Conservation (phyloP, 768 basidiomycete genomes). For the Tylopilus plumbeoviolaceoides region DNA sequence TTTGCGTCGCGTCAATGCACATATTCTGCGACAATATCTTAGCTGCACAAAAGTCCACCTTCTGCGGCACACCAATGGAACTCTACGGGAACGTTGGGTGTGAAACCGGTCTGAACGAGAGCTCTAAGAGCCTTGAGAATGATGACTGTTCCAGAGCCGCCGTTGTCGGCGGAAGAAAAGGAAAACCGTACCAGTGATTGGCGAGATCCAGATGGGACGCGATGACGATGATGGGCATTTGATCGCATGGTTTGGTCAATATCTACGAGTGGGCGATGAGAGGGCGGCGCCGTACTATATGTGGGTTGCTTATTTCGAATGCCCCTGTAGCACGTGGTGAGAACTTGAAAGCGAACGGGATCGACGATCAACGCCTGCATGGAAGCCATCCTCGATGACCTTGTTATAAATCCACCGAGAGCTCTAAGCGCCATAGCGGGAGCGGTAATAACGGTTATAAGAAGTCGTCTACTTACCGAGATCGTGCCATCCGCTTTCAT, state of each 20-base stretch:
- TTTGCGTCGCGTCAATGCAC: constrained; percentile 40
- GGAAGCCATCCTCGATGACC: constrained; percentile 5
- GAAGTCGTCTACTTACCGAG: constrained; percentile 36
- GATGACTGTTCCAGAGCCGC: constrained; percentile 67
- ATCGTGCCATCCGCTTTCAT: constrained; percentile 12
- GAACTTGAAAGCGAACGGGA: not conserved
- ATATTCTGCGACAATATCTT: constrained; percentile 51
- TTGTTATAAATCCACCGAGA: constrained; percentile 36
- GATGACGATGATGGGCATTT: constrained; percentile 31
- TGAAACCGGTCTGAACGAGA: constrained; percentile 64
- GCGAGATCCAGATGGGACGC: constrained; percentile 41
- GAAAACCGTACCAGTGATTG: constrained; percentile 37
- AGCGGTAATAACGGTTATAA: constrained; percentile 5
- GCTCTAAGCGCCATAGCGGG: constrained; percentile 36
- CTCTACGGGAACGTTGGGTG: constrained; percentile 44
- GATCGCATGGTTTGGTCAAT: not conserved
- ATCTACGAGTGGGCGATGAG: constrained; percentile 18
- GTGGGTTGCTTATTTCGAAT: too few species aligned
- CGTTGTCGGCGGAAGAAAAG: constrained; percentile 44
- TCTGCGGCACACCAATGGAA: constrained; percentile 84
- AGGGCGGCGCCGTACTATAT: too few species aligned
- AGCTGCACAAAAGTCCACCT: constrained; percentile 27
- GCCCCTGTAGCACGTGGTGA: constrained; percentile 3
- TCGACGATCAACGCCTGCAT: not conserved
- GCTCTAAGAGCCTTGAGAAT: constrained; percentile 55